These are phyloP conservation scores for Coniochaeta ligniaria DNA, from an alignment of 2,329 filamentous ascomycete genomes.

Conservation along the genomic window DNA sequence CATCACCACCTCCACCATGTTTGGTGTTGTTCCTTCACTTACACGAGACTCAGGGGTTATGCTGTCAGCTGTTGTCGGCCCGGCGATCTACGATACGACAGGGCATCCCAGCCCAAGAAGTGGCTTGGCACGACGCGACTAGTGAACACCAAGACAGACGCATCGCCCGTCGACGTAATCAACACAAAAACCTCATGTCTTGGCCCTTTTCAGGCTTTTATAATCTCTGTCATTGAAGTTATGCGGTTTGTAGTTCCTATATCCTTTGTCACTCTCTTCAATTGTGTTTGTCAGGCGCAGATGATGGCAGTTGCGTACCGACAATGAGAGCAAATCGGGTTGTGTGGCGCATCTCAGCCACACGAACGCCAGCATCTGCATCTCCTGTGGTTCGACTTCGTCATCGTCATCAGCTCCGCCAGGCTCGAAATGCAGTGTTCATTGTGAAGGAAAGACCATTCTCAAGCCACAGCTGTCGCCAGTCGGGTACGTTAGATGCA, in stretches of 20 bases:
- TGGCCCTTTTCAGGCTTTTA: background rate
- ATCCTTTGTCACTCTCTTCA: background rate
- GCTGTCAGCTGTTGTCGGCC: background rate
- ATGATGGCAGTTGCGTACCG: background rate
- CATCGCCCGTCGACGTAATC: background rate
- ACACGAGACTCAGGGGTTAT: background rate
- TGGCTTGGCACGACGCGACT: background rate
- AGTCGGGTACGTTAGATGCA: background rate
- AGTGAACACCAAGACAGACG: background rate
- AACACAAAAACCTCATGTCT: background rate
- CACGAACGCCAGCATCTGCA: background rate
- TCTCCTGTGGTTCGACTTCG: background rate
- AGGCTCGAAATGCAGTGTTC: background rate
- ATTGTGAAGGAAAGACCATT: background rate
- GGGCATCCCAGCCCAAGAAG: background rate
- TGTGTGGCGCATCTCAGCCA: conserved; percentile 3
- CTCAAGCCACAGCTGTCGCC: background rate
- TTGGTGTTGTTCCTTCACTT: background rate
- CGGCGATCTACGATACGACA: background rate
- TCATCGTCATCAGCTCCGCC: background rate
- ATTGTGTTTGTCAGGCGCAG: background rate
- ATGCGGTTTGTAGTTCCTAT: background rate
- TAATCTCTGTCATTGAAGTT: background rate
- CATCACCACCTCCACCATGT: too few species aligned
- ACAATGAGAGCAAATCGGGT: background rate